Evolutionary conservation across 768 basidiomycete species (phyloP).

Genomic region (Phylloporus sp.): DNA sequence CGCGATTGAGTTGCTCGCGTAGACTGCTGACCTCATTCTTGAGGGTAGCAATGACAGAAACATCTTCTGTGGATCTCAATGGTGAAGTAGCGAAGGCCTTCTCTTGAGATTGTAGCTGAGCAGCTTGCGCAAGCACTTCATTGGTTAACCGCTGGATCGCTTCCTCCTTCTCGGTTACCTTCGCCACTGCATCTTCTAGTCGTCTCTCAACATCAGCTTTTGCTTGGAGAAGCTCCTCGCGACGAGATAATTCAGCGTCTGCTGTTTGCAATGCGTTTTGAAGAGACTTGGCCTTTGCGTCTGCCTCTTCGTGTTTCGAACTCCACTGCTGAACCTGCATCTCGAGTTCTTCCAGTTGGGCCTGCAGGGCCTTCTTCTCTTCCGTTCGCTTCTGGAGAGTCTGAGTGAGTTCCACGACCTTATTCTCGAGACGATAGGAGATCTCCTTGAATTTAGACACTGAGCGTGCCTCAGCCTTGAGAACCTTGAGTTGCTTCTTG

Average conservation of each 20-base stretch:
- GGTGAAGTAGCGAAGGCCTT: constrained; percentile 63
- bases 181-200: constrained; percentile 72
- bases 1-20: constrained; percentile 92
- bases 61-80: constrained; percentile 73
- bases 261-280: constrained; percentile 65
- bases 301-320: constrained; percentile 83
- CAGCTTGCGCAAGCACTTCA: constrained; percentile 68
- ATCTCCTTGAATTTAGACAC: constrained; percentile 99
- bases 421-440: constrained; percentile 96
- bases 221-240: constrained; percentile 67
- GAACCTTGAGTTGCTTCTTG: constrained; percentile 74
- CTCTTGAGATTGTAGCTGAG: constrained; percentile 74
- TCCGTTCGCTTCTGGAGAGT: constrained; percentile 82
- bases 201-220: constrained; percentile 80
- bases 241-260: constrained; percentile 66
- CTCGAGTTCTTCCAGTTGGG: constrained; percentile 74
- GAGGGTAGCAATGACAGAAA: constrained; percentile 79
- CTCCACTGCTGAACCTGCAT: constrained; percentile 84
- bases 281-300: constrained; percentile 66
- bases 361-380: constrained; percentile 85
- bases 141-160: constrained; percentile 76
- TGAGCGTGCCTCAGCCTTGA: constrained; percentile 91
- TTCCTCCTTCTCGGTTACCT: constrained; percentile 79
- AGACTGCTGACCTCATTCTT: constrained; percentile 90
- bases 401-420: constrained; percentile 98